A percentile compares a stretch with the other conserved stretches of the same genome.
These are phyloP conservation scores for Sonneratia alba DNA, from an alignment of 345 rosid genomes.

Conservation along the genomic window DNA sequence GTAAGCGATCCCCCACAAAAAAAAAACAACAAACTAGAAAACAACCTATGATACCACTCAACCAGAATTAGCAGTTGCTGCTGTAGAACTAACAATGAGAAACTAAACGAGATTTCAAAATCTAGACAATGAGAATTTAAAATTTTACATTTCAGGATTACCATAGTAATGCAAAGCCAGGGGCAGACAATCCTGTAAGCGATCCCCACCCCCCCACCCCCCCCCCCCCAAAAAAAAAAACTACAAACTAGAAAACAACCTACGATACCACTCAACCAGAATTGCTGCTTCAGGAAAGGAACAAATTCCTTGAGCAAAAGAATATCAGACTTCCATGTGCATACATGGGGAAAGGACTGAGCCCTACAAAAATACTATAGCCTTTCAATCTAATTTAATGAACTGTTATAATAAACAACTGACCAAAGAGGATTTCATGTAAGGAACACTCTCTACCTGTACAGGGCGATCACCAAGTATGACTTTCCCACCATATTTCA, in stretches of 20 bases:
- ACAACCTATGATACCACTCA: neutral
- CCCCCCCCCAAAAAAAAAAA: too few species aligned
- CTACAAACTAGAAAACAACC: neutral
- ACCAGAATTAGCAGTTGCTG: neutral
- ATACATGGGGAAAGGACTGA: neutral
- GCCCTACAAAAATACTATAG: neutral
- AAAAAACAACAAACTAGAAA: neutral
- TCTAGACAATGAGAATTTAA: neutral
- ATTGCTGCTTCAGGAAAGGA: neutral
- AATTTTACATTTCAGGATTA: neutral
- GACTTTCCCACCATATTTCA: slow-evolving; percentile 65
- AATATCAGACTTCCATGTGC: neutral
- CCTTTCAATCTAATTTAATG: neutral
- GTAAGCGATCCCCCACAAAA: too few species aligned
- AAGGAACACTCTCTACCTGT: slow-evolving; percentile 29
- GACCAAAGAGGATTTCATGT: neutral
- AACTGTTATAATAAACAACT: neutral
- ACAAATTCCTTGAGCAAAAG: neutral
- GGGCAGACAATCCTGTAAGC: neutral
- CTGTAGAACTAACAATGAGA: neutral
- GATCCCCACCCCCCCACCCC: too few species aligned
- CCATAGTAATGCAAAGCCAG: neutral
- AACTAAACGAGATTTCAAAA: neutral
- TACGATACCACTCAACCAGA: neutral
- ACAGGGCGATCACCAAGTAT: slow-evolving; percentile 96